Percentiles rank a stretch among this genome's conserved stretches.
Conservation (phyloP, 495 filamentous ascomycete genomes). For the Podospora australis region DNA sequence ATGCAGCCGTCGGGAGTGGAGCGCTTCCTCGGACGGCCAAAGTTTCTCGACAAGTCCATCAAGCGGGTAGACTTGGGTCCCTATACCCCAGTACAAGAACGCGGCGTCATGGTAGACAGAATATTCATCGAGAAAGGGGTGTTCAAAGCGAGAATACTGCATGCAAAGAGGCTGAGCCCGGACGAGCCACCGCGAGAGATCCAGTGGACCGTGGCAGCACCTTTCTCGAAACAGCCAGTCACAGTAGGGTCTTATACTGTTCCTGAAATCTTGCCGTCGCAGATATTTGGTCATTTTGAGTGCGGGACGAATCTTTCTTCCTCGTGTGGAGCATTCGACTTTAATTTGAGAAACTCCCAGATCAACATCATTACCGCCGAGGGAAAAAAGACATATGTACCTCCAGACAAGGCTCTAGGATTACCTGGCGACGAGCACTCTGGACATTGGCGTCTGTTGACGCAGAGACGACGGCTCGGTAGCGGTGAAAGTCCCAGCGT, state of each 20-base stretch:
- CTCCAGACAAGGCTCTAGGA: not conserved
- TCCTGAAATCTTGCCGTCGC: not conserved
- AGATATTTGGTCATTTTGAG: not conserved
- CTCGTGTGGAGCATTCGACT: not conserved
- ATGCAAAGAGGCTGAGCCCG: not conserved
- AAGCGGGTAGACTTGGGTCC: constrained; percentile 1
- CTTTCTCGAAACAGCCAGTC: constrained; percentile 1
- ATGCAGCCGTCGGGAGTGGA: not conserved
- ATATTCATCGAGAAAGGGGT: constrained; percentile 1
- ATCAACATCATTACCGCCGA: not conserved
- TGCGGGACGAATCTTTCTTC: not conserved
- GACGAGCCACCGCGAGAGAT: not conserved
- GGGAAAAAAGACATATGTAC: not conserved
- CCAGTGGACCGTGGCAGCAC: not conserved
- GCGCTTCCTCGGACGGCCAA: not conserved
- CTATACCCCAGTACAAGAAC: not conserved
- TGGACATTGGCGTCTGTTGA: not conserved
- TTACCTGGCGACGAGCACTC: not conserved
- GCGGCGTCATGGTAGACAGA: not conserved
- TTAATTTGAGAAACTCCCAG: not conserved
- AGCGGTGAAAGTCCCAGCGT: not conserved
- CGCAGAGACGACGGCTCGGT: not conserved
- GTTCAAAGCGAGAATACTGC: constrained; percentile 1
- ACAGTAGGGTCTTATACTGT: not conserved
- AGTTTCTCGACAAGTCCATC: constrained; percentile 3